Evolutionary conservation across 1,284 basidiomycete genomes (phyloP), one percentile per base, ranked within the genome.

Genomic region (Retiboletus flavoniger): DNA sequence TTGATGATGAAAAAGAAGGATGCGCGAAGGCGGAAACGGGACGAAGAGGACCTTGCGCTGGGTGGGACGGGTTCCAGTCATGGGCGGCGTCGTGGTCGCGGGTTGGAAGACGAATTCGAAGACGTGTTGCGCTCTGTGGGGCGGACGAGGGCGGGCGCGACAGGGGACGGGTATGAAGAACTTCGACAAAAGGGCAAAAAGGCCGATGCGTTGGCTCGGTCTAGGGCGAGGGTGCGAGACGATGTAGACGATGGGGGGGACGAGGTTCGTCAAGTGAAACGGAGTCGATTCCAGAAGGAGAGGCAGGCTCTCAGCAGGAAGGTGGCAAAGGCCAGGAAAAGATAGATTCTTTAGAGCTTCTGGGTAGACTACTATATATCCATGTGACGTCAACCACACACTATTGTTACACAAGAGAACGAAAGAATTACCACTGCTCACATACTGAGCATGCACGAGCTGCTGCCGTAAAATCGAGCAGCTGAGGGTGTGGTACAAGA

Each of bases 1-100:
- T 71, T 98, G 52, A 82, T 96, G 57, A 89, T 95, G 81, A 91
- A 88, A 70, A 98, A 98, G 80, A 88, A 87, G 67, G 96, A 98
- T 51, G 82, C 83, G 19, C 84, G 81, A 67, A 78, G 87, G 52
- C 79, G 96, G n/a, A 74, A 75, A 53, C 79, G 86, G 58, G 96
- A 99, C 70, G 96, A 99, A 72, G 93, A 85, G 63, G 92, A 95
- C 60, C 77, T 98, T 59, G 94, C 94, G 7, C 77, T 98, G n/a
- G 96, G 97, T 47, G 69, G 77, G 46, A 68, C 74, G 55, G 75
- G 76, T 54, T 74, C 74, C 50, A 73, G 80, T 32, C 76, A 82
- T 39, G 74, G 83, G 28, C 75, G 80, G 16, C 74, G 83, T 17
- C n/a, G n/a, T n/a, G n/a, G 84, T 35, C 89, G 87, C 42, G 91